Evolutionary conservation across 805 yeast genomes (phyloP).

Genomic region (Ogataea methanolica): DNA sequence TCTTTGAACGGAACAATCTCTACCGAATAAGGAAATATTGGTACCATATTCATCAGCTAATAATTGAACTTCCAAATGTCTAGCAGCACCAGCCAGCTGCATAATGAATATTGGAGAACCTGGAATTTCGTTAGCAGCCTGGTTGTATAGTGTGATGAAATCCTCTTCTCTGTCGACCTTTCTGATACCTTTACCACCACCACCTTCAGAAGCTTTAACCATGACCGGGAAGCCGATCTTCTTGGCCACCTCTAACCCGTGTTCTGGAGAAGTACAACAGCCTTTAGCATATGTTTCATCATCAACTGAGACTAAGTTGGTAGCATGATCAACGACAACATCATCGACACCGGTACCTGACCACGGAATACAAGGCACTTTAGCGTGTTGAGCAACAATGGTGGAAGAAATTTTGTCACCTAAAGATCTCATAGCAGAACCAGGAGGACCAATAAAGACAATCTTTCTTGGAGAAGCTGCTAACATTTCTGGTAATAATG

Average conservation of each 20-base stretch:
- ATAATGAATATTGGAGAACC: conserved; percentile 98
- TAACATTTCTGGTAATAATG: conserved; percentile 84
- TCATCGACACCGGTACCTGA: conserved; percentile 95
- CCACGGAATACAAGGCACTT: conserved; percentile 99
- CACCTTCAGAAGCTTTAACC: conserved; percentile 99
- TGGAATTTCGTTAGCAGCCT: conserved; percentile 96
- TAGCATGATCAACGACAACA: conserved; percentile 61
- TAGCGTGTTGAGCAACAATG: conserved; percentile 97
- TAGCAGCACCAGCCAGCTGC: conserved; percentile 95
- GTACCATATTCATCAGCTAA: conserved; percentile 98
- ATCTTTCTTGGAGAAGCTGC: conserved; percentile 91
- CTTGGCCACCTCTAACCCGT: conserved; percentile 82
- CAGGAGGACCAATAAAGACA: conserved; percentile 98
- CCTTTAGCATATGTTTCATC: conserved; percentile 84
- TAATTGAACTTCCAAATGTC: conserved; percentile 97
- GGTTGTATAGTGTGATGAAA: conserved; percentile 73
- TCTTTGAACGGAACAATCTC: conserved; percentile 99
- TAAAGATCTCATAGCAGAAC: conserved; percentile 97
- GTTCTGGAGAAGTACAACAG: conserved; percentile 80
- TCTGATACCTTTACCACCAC: conserved; percentile 99
- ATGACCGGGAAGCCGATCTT: conserved; percentile 95
- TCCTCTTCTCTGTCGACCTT: conserved; percentile 84
- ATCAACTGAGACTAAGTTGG: conserved; percentile 84
- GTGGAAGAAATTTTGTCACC: conserved; percentile 99
- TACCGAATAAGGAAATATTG: conserved; percentile 93